These are phyloP conservation scores for Hippophae rhamnoides DNA, from an alignment of 306 rosid genomes.

Conservation along the genomic window DNA sequence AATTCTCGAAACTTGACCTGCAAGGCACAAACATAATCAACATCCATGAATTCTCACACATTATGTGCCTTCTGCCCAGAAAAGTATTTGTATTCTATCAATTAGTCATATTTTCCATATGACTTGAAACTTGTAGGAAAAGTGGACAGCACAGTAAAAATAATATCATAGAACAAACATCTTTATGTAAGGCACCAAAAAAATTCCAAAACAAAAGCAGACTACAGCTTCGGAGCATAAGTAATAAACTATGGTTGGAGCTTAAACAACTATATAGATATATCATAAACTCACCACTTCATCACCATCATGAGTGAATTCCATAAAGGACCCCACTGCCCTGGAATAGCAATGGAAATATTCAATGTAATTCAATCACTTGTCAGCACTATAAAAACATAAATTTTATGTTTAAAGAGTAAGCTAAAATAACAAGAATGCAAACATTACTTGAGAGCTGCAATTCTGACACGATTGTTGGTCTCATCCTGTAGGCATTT, in stretches of 20 bases:
- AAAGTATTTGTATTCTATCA: too few relatives aligned
- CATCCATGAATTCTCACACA: not conserved
- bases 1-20: conserved; percentile 92
- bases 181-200: too few relatives aligned
- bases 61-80: not conserved
- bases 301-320: conserved; percentile 79
- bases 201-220: not conserved
- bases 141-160: too few relatives aligned
- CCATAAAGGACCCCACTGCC: conserved; percentile 95
- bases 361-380: not conserved
- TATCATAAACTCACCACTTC: conserved; percentile 70
- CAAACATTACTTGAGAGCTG: conserved; percentile 77
- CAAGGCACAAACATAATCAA: conserved; percentile 2
- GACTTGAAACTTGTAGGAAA: too few relatives aligned
- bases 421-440: not conserved
- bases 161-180: too few relatives aligned
- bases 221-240: not conserved
- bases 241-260: not conserved
- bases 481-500: conserved; percentile 95
- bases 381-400: conserved; percentile 8
- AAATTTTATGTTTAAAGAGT: not conserved
- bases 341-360: conserved; percentile 36
- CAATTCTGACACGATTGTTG: conserved; percentile 89
- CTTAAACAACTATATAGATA: not conserved
- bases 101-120: too few relatives aligned